Evolutionary conservation across 495 filamentous ascomycete species (phyloP).

Genomic region (Talaromyces proteolyticus): DNA sequence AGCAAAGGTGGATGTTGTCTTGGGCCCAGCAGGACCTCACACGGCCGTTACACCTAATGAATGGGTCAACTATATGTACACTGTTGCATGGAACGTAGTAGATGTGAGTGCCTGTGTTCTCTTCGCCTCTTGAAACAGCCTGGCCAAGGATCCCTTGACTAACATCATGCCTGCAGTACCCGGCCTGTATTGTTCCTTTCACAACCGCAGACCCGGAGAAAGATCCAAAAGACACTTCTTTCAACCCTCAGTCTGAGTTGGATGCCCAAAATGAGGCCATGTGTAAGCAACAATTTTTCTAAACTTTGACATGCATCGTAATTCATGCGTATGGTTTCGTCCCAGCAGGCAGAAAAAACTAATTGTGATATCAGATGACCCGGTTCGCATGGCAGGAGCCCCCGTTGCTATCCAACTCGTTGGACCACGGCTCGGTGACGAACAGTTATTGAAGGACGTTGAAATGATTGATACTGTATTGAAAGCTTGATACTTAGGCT

Average conservation of each 20-base stretch:
- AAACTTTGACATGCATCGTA: not conserved
- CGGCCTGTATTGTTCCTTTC: constrained; percentile 21
- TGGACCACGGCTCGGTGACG: constrained; percentile 18
- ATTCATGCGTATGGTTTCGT: not conserved
- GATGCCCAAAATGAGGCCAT: constrained; percentile 7
- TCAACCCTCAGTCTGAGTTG: constrained; percentile 10
- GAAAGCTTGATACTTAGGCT: constrained; percentile 10
- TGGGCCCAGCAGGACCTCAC: constrained; percentile 23
- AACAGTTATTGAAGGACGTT: constrained; percentile 13
- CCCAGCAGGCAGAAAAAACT: not conserved
- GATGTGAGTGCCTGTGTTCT: no score
- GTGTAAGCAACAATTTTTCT: not conserved
- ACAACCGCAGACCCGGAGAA: constrained; percentile 17
- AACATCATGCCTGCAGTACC: constrained; percentile 17
- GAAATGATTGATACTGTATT: constrained; percentile 3
- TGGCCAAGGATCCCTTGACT: no score
- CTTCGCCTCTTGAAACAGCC: no score
- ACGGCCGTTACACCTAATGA: constrained; percentile 19
- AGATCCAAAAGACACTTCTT: constrained; percentile 10
- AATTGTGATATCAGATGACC: constrained; percentile 15
- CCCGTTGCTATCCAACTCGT: constrained; percentile 26
- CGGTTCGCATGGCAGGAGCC: constrained; percentile 21
- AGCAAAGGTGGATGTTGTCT: constrained; percentile 20
- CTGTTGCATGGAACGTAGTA: constrained; percentile 23
- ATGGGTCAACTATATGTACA: constrained; percentile 25